Percentiles rank a stretch among this genome's conserved stretches.
These are phyloP conservation scores for Entomortierella lignicola DNA, from an alignment of 192 early-diverging fungal genomes.

Conservation along the genomic window DNA sequence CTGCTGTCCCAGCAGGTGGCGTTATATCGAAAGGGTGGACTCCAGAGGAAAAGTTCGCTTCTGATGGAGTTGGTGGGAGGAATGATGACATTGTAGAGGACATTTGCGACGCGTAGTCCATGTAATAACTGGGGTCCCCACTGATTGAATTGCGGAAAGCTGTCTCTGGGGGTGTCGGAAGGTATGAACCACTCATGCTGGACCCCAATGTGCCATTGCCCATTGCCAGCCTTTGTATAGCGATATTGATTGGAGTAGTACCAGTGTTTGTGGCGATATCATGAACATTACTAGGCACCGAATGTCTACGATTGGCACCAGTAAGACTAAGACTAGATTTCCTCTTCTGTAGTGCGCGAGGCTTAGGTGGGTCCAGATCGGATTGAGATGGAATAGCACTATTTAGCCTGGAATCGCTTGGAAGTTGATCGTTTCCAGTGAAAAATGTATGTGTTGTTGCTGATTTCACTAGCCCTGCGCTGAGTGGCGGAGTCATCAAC, in stretches of 20 bases:
- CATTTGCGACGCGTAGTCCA: no score
- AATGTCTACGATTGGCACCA: constrained; percentile 16
- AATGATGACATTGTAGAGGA: not conserved
- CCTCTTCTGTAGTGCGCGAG: constrained; percentile 2
- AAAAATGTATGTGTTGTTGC: constrained; percentile 12
- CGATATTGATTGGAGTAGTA: not conserved
- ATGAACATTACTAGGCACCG: constrained; percentile 19
- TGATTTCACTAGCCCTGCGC: constrained; percentile 29
- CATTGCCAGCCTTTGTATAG: constrained; percentile 5
- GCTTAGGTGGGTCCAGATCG: not conserved
- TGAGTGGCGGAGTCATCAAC: constrained; percentile 29
- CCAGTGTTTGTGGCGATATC: not conserved
- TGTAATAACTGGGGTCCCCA: not conserved
- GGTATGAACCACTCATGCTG: not conserved
- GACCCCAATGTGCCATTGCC: not conserved
- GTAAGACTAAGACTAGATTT: constrained; percentile 4
- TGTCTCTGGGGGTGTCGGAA: constrained; percentile 28
- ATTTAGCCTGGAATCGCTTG: not conserved
- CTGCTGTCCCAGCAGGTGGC: not conserved
- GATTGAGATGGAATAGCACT: not conserved
- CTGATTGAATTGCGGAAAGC: not conserved
- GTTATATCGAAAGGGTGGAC: constrained; percentile 29
- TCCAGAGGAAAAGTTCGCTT: constrained; percentile 6
- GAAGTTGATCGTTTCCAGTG: constrained; percentile 5
- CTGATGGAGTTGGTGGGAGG: constrained; percentile 8